These are phyloP conservation scores for Xylaria sp. DNA, from an alignment of 2,329 filamentous ascomycete genomes.

Conservation along the genomic window DNA sequence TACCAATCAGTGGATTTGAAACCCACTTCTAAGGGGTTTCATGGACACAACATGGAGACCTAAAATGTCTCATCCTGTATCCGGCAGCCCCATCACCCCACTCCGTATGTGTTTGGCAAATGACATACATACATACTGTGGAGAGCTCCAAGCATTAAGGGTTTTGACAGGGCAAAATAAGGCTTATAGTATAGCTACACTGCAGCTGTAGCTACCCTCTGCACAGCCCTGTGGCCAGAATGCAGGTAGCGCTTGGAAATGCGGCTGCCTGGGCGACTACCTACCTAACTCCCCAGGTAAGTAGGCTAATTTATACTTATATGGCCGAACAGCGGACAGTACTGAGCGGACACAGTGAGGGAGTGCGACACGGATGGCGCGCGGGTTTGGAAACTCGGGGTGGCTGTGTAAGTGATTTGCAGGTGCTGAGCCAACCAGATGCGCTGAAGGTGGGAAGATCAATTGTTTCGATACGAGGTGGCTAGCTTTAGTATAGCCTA, in stretches of 20 bases:
- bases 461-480: slow-evolving; percentile 32
- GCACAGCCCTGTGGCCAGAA: background rate
- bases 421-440: slow-evolving; percentile 28
- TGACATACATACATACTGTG: slow-evolving; percentile 14
- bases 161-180: background rate
- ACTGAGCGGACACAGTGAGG: slow-evolving; percentile 1
- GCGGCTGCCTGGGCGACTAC: slow-evolving; percentile 2
- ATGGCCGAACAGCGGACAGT: background rate
- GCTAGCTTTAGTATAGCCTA: no score
- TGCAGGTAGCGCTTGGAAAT: background rate
- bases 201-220: background rate
- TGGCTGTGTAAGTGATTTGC: slow-evolving; percentile 34
- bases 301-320: background rate
- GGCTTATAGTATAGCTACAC: background rate
- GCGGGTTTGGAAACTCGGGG: slow-evolving; percentile 16
- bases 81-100: background rate
- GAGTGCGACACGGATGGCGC: slow-evolving; percentile 15
- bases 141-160: background rate
- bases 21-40: slow-evolving; percentile 15
- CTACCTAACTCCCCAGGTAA: no score
- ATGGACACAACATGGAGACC: background rate
- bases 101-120: background rate
- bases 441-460: slow-evolving; percentile 1
- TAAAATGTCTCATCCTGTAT: slow-evolving; percentile 15
- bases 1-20: slow-evolving; percentile 3